Base-by-base conservation (phyloP, 306 rosid genomes). In the Begonia peltatifolia region DNA sequence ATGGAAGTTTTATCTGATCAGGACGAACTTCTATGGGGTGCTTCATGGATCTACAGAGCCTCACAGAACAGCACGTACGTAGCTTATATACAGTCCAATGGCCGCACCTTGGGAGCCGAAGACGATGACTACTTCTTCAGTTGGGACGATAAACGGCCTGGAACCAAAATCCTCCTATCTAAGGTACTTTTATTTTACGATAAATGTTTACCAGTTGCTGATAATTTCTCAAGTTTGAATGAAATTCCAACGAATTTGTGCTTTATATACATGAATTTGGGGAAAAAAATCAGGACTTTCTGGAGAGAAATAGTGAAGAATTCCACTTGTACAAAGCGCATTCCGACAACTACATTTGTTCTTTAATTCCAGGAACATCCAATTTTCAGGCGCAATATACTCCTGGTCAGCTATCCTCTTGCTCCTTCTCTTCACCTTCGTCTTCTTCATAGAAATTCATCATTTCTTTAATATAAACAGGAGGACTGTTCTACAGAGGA, bases 21-120 rank as follows among this genome's bases (percentile, higher is more conserved):
- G 97, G 97, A 89, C 66, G 97, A 89, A 68, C 93, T 89, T 71
- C 81, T 89, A 10, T 89, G 97, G 95, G 93, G 87, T 47, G 93
- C 95, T 12, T 77, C 97, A 9, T 89, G 97, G 95, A 68, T 89
- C 47, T 77, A 84, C 36, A 76, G 60, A 66, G 97, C 97, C 55
- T 82, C 97, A 0, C 67, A 75, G 59, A 58, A 47, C 18, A 62
- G 56, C 53, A 68, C 82, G 2, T 82, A 71, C 63, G 57, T 84
- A 63, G 47, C 51, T 48, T 89, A 82, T 59, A 84, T 84, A 47
- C 76, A 58, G 52, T 77, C 89, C 70, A 84, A 89, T 51, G 97
- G 95, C 50, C 97, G 82, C 63, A 66, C 41, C 42, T 52, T 88
- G 59, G 95, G 97, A 2, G 93, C 95, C 3, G 86, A 88, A 17